Evolutionary conservation across 1,139 yeast genomes (phyloP).

Genomic region (Protomyces pachydermus): DNA sequence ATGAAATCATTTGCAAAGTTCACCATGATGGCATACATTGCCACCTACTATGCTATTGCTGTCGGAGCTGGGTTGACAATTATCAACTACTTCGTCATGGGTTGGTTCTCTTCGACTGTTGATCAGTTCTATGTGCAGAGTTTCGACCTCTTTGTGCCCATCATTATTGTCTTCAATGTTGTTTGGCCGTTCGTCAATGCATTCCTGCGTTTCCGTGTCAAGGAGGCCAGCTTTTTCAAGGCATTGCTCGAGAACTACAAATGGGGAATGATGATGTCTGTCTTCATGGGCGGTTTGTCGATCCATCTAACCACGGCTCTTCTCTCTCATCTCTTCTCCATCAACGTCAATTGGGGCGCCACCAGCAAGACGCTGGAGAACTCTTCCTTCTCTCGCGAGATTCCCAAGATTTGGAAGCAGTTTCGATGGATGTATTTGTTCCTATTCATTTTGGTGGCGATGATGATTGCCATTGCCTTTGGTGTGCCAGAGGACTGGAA

Average conservation of each 20-base stretch:
- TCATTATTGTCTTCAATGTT: slow-evolving; percentile 30
- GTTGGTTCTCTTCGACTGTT: slow-evolving; percentile 29
- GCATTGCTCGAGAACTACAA: slow-evolving; percentile 6
- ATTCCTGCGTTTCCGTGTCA: slow-evolving; percentile 28
- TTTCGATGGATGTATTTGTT: slow-evolving; percentile 8
- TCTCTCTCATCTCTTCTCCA: slow-evolving; percentile 29
- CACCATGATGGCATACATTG: slow-evolving; percentile 31
- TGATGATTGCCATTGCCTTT: slow-evolving; percentile 12
- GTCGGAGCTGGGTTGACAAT: slow-evolving; percentile 26
- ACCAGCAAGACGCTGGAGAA: slow-evolving; percentile 31
- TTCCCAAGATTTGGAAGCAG: slow-evolving; percentile 27
- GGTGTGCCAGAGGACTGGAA: slow-evolving; percentile 16
- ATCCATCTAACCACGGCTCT: slow-evolving; percentile 30
- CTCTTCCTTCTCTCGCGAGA: slow-evolving; percentile 31
- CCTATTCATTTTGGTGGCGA: not conserved
- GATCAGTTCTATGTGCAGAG: slow-evolving; percentile 30
- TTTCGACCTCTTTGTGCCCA: slow-evolving; percentile 28
- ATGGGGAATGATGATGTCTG: slow-evolving; percentile 25
- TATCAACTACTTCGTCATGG: slow-evolving; percentile 30
- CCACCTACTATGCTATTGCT: slow-evolving; percentile 31
- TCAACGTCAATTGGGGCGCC: slow-evolving; percentile 33
- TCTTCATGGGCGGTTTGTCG: slow-evolving; percentile 30
- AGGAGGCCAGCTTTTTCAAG: slow-evolving; percentile 23
- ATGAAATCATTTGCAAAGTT: slow-evolving; percentile 30
- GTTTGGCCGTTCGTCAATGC: slow-evolving; percentile 31